These are phyloP conservation scores for Ceratobasidium sp. DNA, from an alignment of 1,284 basidiomycete genomes.

Conservation along the genomic window DNA sequence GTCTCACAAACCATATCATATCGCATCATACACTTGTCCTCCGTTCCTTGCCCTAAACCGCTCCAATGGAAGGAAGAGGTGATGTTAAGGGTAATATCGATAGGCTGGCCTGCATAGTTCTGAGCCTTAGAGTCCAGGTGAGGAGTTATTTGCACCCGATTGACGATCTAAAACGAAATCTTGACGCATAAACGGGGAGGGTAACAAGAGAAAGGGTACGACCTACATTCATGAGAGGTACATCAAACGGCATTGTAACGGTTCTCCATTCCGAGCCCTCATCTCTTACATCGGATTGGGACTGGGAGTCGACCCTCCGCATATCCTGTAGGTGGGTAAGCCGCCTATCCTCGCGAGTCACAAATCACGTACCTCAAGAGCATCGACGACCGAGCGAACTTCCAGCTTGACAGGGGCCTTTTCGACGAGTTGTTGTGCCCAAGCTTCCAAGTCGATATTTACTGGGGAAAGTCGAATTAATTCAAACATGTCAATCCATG, in stretches of 20 bases:
- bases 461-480: background rate
- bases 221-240: constrained; percentile 80
- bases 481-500: constrained; percentile 40
- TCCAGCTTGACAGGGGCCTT: constrained; percentile 36
- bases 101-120: constrained; percentile 82
- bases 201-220: background rate
- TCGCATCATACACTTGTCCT: constrained; percentile 63
- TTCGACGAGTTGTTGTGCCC: constrained; percentile 30
- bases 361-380: constrained; percentile 19
- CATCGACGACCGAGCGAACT: constrained; percentile 1
- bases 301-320: constrained; percentile 10
- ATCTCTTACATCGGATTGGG: constrained; percentile 57
- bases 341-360: background rate
- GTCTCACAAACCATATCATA: constrained; percentile 78
- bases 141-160: constrained; percentile 70
- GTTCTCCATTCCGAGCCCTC: constrained; percentile 65
- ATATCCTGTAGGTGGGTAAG: background rate
- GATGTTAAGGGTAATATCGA: constrained; percentile 71
- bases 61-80: constrained; percentile 81
- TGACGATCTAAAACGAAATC: constrained; percentile 66
- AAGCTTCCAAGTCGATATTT: constrained; percentile 3
- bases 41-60: constrained; percentile 58
- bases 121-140: constrained; percentile 55
- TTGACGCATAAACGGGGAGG: background rate
- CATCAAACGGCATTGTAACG: constrained; percentile 81